A percentile compares a stretch with the other conserved stretches of the same genome.
These are phyloP conservation scores for Jacaranda copaia DNA, from an alignment of 257 asterid species.

Conservation along the genomic window DNA sequence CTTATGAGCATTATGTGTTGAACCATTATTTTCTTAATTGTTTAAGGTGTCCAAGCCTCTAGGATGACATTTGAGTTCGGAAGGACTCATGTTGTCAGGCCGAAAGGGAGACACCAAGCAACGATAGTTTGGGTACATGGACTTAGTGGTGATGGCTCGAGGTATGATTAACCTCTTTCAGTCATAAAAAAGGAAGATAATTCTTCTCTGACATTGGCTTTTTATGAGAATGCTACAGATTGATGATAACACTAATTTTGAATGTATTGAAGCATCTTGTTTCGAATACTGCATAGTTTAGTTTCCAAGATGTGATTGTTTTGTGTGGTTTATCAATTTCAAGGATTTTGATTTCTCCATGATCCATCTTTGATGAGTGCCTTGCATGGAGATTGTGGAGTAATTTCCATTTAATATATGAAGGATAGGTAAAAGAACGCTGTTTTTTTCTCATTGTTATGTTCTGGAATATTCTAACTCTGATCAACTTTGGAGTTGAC, in stretches of 20 bases:
- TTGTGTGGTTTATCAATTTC: background rate
- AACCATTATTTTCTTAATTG: background rate
- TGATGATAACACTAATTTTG: background rate
- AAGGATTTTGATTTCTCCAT: background rate
- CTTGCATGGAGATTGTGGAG: no score
- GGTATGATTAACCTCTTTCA: conserved; percentile 46
- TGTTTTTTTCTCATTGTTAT: no score
- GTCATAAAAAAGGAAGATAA: background rate
- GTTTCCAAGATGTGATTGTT: background rate
- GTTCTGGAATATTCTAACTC: no score
- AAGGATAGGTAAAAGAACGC: no score
- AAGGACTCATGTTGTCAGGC: conserved; percentile 84
- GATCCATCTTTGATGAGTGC: no score
- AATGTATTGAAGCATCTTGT: background rate
- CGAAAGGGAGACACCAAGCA: conserved; percentile 86
- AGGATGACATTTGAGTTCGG: conserved; percentile 56
- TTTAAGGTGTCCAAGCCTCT: conserved; percentile 50
- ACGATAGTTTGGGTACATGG: conserved; percentile 92
- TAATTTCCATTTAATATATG: no score
- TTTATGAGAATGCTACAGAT: background rate
- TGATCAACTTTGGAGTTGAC: no score
- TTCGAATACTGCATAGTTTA: background rate
- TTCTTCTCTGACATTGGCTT: background rate
- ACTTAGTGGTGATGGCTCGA: conserved; percentile 81
- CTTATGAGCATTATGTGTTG: background rate